Evolutionary conservation across 2,329 filamentous ascomycete species (phyloP), one percentile per base, ranked within the genome.

Genomic region (Talaromyces sp.): DNA sequence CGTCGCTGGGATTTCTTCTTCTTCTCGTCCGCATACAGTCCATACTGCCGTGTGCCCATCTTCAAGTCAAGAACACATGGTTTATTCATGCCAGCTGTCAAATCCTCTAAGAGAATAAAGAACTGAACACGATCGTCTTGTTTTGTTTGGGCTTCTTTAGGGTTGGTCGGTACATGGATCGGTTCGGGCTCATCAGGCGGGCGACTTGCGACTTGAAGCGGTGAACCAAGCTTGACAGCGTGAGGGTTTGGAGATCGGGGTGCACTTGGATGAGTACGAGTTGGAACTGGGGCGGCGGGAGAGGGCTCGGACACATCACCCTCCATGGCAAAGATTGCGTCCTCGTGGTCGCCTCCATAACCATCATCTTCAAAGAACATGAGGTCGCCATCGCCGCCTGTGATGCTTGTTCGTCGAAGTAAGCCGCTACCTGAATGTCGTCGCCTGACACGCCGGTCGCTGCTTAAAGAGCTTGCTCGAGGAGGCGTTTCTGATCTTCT

Each of bases 31-130:
- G 95, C 95, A 70, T 98, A 93, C 13, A 98, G 88, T 8, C 95
- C 95, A 75, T 97, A 98, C 74, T 99, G 95, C 2, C 95, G 89
- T 8, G 95, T 99, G 22, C 95, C 95, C 95, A 99, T 99, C 76
- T 99, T 99, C 67, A 99, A 83, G 75, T 99, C 95, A 77, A 99
- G 90, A 66, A 99, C 96, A 78, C 95, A 98, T 5, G 95, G 95
- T 60, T 91, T 88, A 74, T 92, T 93, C 95, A 99, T 98, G 39
- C 94, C 94, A 1, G 94, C 91, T 1, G 95, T 99, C 57, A 99
- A 84, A 75, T 99, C 95, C 77, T 99, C 95, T 10, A 99, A 82
- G 0, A 99, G 83, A 14, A 99, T 82, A 75, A 99, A 99, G 74
- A 94, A 96, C 72, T 97, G 92, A 4, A 96, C 91, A 37, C 94